Evolutionary conservation across 805 yeast genomes (phyloP), one percentile per base, ranked within the genome.

Genomic region (Blastobotrys parvus): DNA sequence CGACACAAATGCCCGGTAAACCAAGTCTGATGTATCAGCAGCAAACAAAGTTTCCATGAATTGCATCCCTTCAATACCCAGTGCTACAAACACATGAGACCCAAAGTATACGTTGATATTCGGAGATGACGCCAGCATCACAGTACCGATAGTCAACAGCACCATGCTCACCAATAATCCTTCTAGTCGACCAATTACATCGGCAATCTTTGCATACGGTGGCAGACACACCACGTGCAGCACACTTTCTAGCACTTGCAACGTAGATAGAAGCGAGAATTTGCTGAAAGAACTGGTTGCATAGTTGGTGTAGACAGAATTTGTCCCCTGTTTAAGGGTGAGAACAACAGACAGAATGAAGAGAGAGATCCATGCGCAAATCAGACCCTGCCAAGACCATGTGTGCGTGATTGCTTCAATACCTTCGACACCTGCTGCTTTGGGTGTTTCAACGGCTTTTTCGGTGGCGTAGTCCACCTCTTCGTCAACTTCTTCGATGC

Each of bases 221-320:
- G 72, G 68, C 42, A 64, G 60, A 2, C 63, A 55, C 11, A 66
- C 64, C 17, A 71, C 64, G 35, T 61, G 57, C 33, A 68, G 57
- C 41, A 69, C 62, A 13, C 63, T 56, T 17, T 62, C 63, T 3
- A 69, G 69, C 25, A 69, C 67, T 20, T 59, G 56, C 7, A 67
- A 54, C 8, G 70, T 66, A 1, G 72, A 57, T 15, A 69, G 46
- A 56, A 69, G 56, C 1, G 73, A 64, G 45, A 67, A 71, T 27
- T 60, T 59, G 36, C 58, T 54, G 49, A 69, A 67, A 3, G 60
- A 52, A n/a, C 70, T 63, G 3, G 72, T 63, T 8, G 72, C 73
- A 43, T 56, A 63, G n/a, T 72, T 71, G 3, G 55, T 46, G 41
- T 38, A 46, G 30, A 34, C 39, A 4, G 38, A 25, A 5, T 34